phyloP scores from a whole-genome alignment of 2,329 filamentous ascomycete genomes.

The Dactylella cylindrospora region DNA sequence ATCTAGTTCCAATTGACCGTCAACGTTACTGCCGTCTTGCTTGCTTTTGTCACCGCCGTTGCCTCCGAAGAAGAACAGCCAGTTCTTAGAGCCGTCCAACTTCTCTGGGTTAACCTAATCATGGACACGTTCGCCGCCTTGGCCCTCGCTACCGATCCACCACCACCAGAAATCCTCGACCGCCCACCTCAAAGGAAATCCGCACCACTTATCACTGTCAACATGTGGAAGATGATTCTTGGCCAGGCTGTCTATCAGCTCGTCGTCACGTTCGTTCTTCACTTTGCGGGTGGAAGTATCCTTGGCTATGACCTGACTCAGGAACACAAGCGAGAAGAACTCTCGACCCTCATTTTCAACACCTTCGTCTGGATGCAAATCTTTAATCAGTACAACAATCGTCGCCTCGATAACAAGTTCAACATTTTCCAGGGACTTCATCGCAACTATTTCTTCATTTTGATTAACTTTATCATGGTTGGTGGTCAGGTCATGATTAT shows the following conservation, averaged over 20 bases:
- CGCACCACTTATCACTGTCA: slow-evolving; percentile 55
- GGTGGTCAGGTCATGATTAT: slow-evolving; percentile 62
- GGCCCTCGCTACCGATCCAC: slow-evolving; percentile 66
- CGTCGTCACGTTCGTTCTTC: slow-evolving; percentile 61
- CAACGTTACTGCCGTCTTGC: slow-evolving; percentile 67
- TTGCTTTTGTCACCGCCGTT: slow-evolving; percentile 67
- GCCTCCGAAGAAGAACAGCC: slow-evolving; percentile 60
- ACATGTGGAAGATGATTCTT: slow-evolving; percentile 68
- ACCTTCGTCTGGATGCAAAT: slow-evolving; percentile 73
- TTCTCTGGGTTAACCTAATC: slow-evolving; percentile 70
- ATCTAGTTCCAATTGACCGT: slow-evolving; percentile 67
- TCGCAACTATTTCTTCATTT: slow-evolving; percentile 62
- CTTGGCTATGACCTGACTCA: slow-evolving; percentile 56
- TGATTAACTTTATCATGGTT: slow-evolving; percentile 62
- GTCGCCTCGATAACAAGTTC: slow-evolving; percentile 64
- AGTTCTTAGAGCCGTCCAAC: slow-evolving; percentile 66
- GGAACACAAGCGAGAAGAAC: slow-evolving; percentile 53
- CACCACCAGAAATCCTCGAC: slow-evolving; percentile 61
- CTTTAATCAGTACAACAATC: slow-evolving; percentile 65
- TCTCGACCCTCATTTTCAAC: slow-evolving; percentile 68
- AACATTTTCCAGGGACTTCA: slow-evolving; percentile 63
- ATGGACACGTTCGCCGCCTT: slow-evolving; percentile 70
- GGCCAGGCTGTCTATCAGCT: slow-evolving; percentile 65
- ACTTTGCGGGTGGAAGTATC: slow-evolving; percentile 63
- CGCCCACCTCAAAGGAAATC: slow-evolving; percentile 57